phyloP scores from a whole-genome alignment of 2,329 filamentous ascomycete species.

The Apiospora marii region DNA sequence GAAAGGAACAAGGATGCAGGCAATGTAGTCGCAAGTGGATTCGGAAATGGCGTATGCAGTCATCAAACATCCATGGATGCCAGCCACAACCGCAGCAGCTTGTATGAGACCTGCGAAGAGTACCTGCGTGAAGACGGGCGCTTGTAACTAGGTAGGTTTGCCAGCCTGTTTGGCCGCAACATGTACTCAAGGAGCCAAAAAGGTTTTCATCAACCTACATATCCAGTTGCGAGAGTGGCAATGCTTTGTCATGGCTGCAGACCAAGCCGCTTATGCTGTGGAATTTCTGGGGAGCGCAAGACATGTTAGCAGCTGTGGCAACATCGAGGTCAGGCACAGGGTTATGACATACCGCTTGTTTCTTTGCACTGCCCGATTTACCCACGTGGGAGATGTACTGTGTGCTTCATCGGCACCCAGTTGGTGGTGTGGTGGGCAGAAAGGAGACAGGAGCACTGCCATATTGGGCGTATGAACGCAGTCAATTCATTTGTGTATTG shows the following conservation, averaged over 20 bases:
- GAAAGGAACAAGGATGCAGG: not conserved
- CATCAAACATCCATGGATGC: not conserved
- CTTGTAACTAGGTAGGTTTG: not conserved
- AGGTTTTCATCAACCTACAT: not conserved
- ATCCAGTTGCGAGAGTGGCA: not conserved
- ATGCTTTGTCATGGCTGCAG: not conserved
- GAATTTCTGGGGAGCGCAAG: not conserved
- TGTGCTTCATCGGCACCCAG: not conserved
- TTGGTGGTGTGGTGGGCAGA: not conserved
- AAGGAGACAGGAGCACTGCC: not conserved
- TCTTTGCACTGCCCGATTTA: not conserved
- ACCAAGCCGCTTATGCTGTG: not conserved
- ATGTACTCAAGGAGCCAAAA: not conserved
- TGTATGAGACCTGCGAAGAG: conserved; percentile 2
- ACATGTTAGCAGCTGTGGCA: not conserved
- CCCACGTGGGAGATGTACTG: not conserved
- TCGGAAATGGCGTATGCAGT: conserved; percentile 1
- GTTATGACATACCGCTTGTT: conserved; percentile 5
- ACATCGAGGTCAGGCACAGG: not conserved
- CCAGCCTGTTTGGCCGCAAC: not conserved
- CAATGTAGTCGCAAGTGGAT: not conserved
- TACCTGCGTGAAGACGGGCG: not conserved
- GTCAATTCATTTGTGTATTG: not conserved
- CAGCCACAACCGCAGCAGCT: conserved; percentile 4
- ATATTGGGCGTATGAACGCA: not conserved